These are phyloP conservation scores for Cenchrus fungigraminus DNA, from an alignment of 176 grass and related monocot species.

Conservation along the genomic window DNA sequence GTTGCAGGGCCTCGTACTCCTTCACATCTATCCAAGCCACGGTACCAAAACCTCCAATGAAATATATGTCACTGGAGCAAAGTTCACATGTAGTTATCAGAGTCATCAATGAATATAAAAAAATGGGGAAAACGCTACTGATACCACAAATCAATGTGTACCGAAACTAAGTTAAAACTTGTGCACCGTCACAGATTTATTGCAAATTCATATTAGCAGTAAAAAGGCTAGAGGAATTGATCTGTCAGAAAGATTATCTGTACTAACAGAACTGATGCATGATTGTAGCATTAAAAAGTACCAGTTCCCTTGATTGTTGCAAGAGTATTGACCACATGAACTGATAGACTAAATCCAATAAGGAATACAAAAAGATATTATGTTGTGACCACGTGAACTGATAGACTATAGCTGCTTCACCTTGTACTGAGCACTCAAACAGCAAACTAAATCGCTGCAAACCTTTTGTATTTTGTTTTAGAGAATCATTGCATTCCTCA, in stretches of 20 bases:
- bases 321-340: neutral
- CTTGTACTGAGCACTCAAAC: constrained; percentile 26
- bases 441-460: constrained; percentile 2
- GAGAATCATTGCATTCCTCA: neutral
- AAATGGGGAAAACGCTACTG: neutral
- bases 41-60: constrained; percentile 93
- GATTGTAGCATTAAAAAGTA: neutral
- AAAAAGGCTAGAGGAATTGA: neutral
- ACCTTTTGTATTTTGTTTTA: neutral
- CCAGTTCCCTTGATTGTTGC: neutral
- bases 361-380: neutral
- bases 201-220: neutral
- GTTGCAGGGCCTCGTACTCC: constrained; percentile 62
- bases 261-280: neutral
- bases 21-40: constrained; percentile 86
- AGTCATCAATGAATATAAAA: neutral
- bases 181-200: neutral
- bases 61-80: constrained; percentile 75
- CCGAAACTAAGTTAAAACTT: neutral
- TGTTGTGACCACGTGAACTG: neutral
- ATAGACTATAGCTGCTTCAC: neutral
- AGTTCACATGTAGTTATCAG: constrained; percentile 7
- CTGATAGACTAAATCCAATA: neutral
- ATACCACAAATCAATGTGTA: neutral
- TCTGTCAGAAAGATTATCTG: neutral